Evolutionary conservation across 257 asterid species (phyloP).

Genomic region (Rauvolfia tetraphylla): DNA sequence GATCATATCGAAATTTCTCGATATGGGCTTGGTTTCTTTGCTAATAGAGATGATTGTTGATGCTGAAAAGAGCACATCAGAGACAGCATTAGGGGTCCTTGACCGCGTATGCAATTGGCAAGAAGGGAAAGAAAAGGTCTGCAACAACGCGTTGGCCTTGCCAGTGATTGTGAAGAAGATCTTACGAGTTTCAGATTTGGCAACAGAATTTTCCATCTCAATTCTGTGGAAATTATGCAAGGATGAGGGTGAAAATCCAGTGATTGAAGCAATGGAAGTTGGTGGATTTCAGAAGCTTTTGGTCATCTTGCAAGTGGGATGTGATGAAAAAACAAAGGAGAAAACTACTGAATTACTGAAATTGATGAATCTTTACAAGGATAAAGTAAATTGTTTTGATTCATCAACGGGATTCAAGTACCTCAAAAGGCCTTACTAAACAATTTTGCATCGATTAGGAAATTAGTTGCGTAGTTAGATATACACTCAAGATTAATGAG

Average conservation of each 20-base stretch:
- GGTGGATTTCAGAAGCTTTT: slow-evolving; percentile 82
- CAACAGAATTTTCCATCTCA: slow-evolving; percentile 50
- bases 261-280: slow-evolving; percentile 56
- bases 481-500: not conserved
- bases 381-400: slow-evolving; percentile 60
- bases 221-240: slow-evolving; percentile 55
- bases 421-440: slow-evolving; percentile 46
- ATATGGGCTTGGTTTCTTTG: slow-evolving; percentile 49
- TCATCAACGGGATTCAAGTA: slow-evolving; percentile 60
- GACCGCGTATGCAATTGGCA: slow-evolving; percentile 38
- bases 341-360: slow-evolving; percentile 65
- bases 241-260: slow-evolving; percentile 28
- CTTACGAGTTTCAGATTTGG: slow-evolving; percentile 56
- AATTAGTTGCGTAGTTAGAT: not conserved
- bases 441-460: slow-evolving; percentile 1
- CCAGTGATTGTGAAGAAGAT: slow-evolving; percentile 73
- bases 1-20: slow-evolving; percentile 27
- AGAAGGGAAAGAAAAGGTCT: slow-evolving; percentile 47
- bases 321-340: slow-evolving; percentile 50
- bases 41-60: slow-evolving; percentile 68
- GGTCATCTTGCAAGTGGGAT: slow-evolving; percentile 74
- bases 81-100: slow-evolving; percentile 54
- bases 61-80: slow-evolving; percentile 45
- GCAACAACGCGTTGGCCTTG: slow-evolving; percentile 43
- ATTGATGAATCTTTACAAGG: slow-evolving; percentile 57